phyloP scores from a whole-genome alignment of 1,139 yeast species.

The Blastobotrys elegans region DNA sequence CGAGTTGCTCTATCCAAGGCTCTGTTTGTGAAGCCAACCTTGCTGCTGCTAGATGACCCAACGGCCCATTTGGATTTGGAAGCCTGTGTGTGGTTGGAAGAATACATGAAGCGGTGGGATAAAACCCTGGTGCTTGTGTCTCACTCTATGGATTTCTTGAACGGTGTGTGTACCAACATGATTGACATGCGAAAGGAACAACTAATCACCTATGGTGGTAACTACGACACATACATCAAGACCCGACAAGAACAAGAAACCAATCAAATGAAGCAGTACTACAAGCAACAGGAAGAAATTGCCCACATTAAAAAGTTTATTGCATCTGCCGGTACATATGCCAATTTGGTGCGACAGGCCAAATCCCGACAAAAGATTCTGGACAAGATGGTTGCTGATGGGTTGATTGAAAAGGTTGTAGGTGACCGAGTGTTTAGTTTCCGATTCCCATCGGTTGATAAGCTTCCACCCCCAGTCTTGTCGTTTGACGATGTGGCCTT shows the following conservation, averaged over 20 bases:
- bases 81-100: conserved; percentile 99
- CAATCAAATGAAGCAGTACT: conserved; percentile 96
- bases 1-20: conserved; percentile 87
- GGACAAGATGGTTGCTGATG: conserved; percentile 99
- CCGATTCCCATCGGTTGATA: conserved; percentile 92
- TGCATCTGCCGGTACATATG: conserved; percentile 99
- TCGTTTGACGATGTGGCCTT: conserved; percentile 94
- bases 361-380: conserved; percentile 98
- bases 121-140: conserved; percentile 91
- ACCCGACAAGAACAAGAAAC: conserved; percentile 92
- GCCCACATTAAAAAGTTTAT: conserved; percentile 96
- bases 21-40: conserved; percentile 27
- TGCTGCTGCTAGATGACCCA: conserved; percentile 67
- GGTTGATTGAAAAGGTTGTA: conserved; percentile 88
- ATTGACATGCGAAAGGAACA: conserved; percentile 86
- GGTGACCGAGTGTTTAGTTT: conserved; percentile 91
- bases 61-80: conserved; percentile 99
- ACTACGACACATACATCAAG: conserved; percentile 93
- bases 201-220: conserved; percentile 88
- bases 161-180: conserved; percentile 98
- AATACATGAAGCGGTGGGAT: conserved; percentile 90
- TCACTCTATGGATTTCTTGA: conserved; percentile 98
- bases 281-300: conserved; percentile 97
- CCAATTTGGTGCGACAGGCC: conserved; percentile 97
- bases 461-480: conserved; percentile 97